Evolutionary conservation across 2,329 filamentous ascomycete species (phyloP).

Genomic region (Xylariaceae sp.): DNA sequence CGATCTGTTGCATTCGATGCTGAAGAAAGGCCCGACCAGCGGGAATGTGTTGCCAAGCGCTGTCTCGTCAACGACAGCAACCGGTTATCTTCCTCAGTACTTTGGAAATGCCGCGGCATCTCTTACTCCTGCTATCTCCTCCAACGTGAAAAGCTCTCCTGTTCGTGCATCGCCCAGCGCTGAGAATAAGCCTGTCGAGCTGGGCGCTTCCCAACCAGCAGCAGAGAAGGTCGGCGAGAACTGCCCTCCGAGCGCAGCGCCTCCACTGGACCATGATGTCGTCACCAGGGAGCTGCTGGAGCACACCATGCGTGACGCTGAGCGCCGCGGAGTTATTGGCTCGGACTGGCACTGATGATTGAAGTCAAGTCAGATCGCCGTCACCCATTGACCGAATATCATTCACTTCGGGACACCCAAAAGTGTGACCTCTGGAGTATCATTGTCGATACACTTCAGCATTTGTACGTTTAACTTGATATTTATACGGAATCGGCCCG

Average conservation of each 20-base stretch:
- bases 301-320: slow-evolving; percentile 27
- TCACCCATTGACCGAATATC: no score
- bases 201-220: slow-evolving; percentile 14
- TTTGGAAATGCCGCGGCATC: slow-evolving; percentile 49
- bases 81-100: slow-evolving; percentile 51
- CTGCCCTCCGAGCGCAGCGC: slow-evolving; percentile 33
- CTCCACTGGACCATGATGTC: slow-evolving; percentile 25
- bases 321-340: slow-evolving; percentile 27
- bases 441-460: slow-evolving; percentile 21
- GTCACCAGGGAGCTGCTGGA: slow-evolving; percentile 25
- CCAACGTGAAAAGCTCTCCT: slow-evolving; percentile 31
- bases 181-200: slow-evolving; percentile 21
- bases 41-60: slow-evolving; percentile 41
- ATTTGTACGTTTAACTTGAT: slow-evolving; percentile 28
- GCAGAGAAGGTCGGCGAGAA: slow-evolving; percentile 42
- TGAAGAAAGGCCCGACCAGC: slow-evolving; percentile 49
- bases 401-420: no score
- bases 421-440: no score
- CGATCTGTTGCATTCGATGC: slow-evolving; percentile 45
- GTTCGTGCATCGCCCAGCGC: slow-evolving; percentile 22
- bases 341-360: slow-evolving; percentile 23
- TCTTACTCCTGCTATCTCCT: slow-evolving; percentile 38
- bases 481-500: slow-evolving; percentile 24
- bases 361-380: not conserved
- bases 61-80: slow-evolving; percentile 49